Base-by-base conservation (phyloP, 1,139 yeast genomes). In the Candida frijolesensis region DNA sequence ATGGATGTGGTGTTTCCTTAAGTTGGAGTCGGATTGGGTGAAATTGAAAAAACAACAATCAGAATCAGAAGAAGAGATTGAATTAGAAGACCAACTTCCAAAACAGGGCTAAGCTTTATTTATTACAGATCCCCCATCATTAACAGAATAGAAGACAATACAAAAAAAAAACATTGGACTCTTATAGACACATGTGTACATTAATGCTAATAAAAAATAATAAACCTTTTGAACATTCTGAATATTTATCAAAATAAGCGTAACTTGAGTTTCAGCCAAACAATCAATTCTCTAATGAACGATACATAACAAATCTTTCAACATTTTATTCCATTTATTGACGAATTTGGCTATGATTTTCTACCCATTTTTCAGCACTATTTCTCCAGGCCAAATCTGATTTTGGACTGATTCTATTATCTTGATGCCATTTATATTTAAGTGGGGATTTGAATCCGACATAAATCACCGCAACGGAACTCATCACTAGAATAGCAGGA, bases 1-100 rank as follows among this genome's bases (percentile, higher is more conserved):
- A 59, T 89, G 94, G 83, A 69, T 90, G 52, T 94, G 99, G 99
- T 82, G 92, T 47, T 82, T 89, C 58, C 73, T 92, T 62, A 86
- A 95, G 64, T 71, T 91, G 32, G 97, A 92, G 60, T 80, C 88
- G 38, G 97, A 92, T 65, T 85, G 77, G 68, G 63, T 76, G 52
- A 80, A 79, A 61, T 56, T 70, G 32, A 63, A 59, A 42, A 46
- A 47, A 15, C 43, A 44, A 14, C 64, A 61, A 42, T 55, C 63
- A 29, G 63, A 19, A 19, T 19, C 22, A 19, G 22, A 19, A 19
- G 22, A 63, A 48, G 64, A 59, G 38, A 58, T 67, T 34, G 64
- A 64, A 51, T 59, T 56, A 56, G 57, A 53, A 27, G 40, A 34
- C 4, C 34, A 32, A 15, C 45, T 43, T 25, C 40, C 40, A 7